These are phyloP conservation scores for Lactarius trivialis DNA, from an alignment of 768 basidiomycete species.

Conservation along the genomic window DNA sequence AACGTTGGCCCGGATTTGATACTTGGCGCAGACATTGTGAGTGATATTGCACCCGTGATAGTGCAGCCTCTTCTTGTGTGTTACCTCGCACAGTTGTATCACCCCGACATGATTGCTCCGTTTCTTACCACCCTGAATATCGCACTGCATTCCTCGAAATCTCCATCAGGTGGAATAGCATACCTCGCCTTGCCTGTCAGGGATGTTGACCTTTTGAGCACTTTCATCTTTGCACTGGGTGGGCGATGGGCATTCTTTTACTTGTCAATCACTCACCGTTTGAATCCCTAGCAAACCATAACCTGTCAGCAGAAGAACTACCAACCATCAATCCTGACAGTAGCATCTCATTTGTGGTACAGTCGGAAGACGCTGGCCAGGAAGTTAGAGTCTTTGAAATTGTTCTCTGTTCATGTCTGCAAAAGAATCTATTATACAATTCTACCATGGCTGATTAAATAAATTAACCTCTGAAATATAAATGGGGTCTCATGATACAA, in stretches of 20 bases:
- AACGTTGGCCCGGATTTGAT: slow-evolving; percentile 49
- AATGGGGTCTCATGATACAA: background rate
- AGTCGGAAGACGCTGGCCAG: slow-evolving; percentile 12
- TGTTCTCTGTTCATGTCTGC: background rate
- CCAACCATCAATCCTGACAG: background rate
- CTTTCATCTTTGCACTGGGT: slow-evolving; percentile 16
- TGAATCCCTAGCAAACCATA: slow-evolving; percentile 5
- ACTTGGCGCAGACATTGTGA: slow-evolving; percentile 64
- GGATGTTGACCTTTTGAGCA: slow-evolving; percentile 9
- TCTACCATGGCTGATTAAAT: background rate
- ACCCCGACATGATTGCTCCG: slow-evolving; percentile 17
- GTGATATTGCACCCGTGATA: slow-evolving; percentile 16
- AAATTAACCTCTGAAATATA: background rate
- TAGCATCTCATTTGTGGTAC: slow-evolving; percentile 5
- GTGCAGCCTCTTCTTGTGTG: background rate
- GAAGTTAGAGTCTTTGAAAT: slow-evolving; percentile 14
- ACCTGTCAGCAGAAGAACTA: slow-evolving; percentile 12
- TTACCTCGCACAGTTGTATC: slow-evolving; percentile 9
- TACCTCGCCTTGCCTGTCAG: slow-evolving; percentile 22
- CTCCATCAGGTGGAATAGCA: background rate
- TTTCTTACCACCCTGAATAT: slow-evolving; percentile 20
- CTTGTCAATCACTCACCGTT: background rate
- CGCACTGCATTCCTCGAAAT: slow-evolving; percentile 8
- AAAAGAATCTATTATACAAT: background rate
- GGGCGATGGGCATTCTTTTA: background rate